Conservation (phyloP, 2,329 filamentous ascomycete species). For the Dothiorella sarmentorum region DNA sequence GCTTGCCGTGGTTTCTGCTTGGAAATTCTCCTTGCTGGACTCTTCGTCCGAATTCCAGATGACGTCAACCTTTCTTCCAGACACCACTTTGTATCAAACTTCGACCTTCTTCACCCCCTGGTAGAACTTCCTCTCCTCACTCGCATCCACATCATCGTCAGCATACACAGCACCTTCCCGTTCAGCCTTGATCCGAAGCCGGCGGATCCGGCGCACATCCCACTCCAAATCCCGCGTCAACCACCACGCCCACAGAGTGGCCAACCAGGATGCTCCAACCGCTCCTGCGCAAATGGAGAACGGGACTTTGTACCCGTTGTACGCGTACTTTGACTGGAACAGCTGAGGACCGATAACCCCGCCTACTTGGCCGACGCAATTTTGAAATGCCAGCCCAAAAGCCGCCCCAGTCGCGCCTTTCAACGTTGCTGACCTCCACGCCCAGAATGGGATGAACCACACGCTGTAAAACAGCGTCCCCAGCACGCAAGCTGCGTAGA, state of each 20-base stretch:
- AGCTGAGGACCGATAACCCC: conserved; percentile 47
- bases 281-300: conserved; percentile 39
- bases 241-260: conserved; percentile 43
- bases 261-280: conserved; percentile 32
- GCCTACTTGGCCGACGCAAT: conserved; percentile 44
- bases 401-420: conserved; percentile 44
- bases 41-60: no score
- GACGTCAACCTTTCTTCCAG: no score
- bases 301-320: conserved; percentile 39
- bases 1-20: no score
- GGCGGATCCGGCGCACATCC: conserved; percentile 32
- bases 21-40: no score
- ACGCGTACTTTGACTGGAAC: conserved; percentile 42
- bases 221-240: conserved; percentile 41
- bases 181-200: conserved; percentile 23
- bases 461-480: conserved; percentile 44
- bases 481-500: conserved; percentile 46
- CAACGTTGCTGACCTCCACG: conserved; percentile 43
- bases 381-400: conserved; percentile 45
- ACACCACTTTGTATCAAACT: no score
- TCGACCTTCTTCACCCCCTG: conserved; percentile 1
- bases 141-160: neutral
- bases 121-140: neutral
- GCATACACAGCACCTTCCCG: conserved; percentile 21
- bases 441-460: conserved; percentile 48